A percentile compares a stretch with the other conserved stretches of the same genome.
phyloP scores from a whole-genome alignment of 352 stramenopile genomes.

The Peronosclerospora sorghi region DNA sequence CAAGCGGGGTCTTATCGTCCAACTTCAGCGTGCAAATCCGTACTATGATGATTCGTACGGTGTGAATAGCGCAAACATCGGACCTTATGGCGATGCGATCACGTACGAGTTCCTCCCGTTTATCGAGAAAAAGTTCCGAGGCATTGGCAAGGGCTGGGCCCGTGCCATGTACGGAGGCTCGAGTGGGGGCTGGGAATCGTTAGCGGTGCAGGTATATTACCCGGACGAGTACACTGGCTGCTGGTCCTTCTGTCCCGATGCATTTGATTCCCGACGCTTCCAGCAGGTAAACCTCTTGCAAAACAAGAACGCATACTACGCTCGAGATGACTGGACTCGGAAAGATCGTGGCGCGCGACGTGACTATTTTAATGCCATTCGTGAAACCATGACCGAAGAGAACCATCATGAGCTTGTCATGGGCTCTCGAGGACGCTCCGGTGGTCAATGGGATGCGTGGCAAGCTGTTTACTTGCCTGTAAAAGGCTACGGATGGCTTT shows the following conservation, averaged over 20 bases:
- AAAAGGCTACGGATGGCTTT: conserved; percentile 48
- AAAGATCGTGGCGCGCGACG: conserved; percentile 63
- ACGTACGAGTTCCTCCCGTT: conserved; percentile 68
- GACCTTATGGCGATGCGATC: conserved; percentile 63
- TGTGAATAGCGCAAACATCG: conserved; percentile 66
- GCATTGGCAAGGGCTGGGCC: conserved; percentile 49
- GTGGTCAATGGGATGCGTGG: conserved; percentile 70
- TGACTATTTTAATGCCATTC: conserved; percentile 47
- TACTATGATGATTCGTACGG: conserved; percentile 79
- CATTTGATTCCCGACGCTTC: conserved; percentile 67
- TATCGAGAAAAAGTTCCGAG: conserved; percentile 46
- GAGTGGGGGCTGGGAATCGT: conserved; percentile 61
- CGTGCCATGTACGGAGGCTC: conserved; percentile 70
- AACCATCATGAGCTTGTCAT: conserved; percentile 39
- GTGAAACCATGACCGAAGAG: conserved; percentile 54
- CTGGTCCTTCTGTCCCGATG: too few species aligned
- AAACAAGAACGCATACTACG: conserved; percentile 62
- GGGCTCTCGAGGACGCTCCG: conserved; percentile 55
- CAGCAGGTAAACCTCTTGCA: conserved; percentile 56
- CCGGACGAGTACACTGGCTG: conserved; percentile 75
- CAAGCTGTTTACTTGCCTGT: conserved; percentile 62
- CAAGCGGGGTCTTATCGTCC: conserved; percentile 61
- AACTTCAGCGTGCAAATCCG: conserved; percentile 64
- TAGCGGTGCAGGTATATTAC: too few species aligned
- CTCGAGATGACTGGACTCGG: conserved; percentile 53